phyloP scores from a whole-genome alignment of 1,139 yeast species.

The Debaryomycetaceae sp. region DNA sequence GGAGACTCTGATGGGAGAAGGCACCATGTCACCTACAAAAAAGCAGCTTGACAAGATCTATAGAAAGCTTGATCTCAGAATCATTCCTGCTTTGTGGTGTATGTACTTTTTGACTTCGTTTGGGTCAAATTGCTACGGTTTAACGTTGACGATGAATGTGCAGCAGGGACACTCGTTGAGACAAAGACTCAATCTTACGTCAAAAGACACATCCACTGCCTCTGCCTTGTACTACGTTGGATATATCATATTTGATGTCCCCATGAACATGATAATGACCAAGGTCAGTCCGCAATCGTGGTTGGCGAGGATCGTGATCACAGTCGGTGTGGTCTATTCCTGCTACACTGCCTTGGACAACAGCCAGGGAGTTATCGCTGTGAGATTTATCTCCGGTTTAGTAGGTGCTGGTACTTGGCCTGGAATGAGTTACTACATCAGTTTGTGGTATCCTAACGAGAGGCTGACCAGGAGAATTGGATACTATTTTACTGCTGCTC shows the following conservation, averaged over 20 bases:
- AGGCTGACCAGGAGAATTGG: slow-evolving; percentile 79
- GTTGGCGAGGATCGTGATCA: slow-evolving; percentile 73
- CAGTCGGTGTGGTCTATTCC: slow-evolving; percentile 73
- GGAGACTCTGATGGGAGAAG: slow-evolving; percentile 1
- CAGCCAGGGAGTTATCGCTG: slow-evolving; percentile 62
- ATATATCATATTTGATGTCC: slow-evolving; percentile 77
- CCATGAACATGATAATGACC: slow-evolving; percentile 87
- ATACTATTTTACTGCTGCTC: slow-evolving; percentile 89
- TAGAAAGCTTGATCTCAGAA: slow-evolving; percentile 62
- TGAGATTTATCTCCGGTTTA: slow-evolving; percentile 71
- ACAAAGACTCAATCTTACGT: slow-evolving; percentile 47
- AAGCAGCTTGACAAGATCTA: slow-evolving; percentile 56
- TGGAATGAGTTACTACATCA: slow-evolving; percentile 79
- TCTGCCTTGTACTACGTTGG: slow-evolving; percentile 83
- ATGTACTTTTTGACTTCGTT: slow-evolving; percentile 77
- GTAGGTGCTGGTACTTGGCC: slow-evolving; percentile 96
- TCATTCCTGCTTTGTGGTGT: slow-evolving; percentile 82
- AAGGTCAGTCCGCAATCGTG: slow-evolving; percentile 78
- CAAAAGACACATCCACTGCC: slow-evolving; percentile 67
- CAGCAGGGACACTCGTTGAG: slow-evolving; percentile 59
- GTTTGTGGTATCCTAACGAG: slow-evolving; percentile 83
- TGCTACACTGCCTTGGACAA: slow-evolving; percentile 62
- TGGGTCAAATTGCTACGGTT: slow-evolving; percentile 75
- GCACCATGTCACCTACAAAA: background rate
- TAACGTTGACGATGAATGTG: slow-evolving; percentile 76